These are phyloP conservation scores for Aegilops umbellulata DNA, from an alignment of 176 grass and related monocot genomes.

Conservation along the genomic window DNA sequence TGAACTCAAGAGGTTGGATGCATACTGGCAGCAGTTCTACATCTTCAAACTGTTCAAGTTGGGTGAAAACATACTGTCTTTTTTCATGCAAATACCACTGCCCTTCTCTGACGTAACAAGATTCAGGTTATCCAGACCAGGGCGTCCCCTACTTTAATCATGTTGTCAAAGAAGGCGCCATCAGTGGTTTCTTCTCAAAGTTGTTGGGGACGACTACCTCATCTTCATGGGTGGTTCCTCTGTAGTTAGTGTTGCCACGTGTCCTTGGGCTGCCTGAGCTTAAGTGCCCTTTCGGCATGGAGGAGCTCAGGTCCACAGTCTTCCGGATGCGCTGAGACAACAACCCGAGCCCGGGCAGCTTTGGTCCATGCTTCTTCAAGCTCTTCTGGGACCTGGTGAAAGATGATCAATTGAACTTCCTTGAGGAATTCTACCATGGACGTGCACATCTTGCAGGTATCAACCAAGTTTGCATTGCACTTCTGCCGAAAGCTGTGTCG, in stretches of 20 bases:
- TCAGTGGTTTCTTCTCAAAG: neutral
- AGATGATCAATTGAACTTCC: neutral
- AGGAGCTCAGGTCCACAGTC: neutral
- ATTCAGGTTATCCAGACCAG: neutral
- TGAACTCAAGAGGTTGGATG: neutral
- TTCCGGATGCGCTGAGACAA: neutral
- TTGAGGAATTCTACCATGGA: neutral
- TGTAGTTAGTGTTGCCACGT: neutral
- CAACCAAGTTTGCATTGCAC: neutral
- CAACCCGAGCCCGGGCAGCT: neutral
- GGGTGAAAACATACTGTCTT: neutral
- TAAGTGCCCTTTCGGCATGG: neutral
- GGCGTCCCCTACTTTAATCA: neutral
- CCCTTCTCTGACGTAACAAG: neutral
- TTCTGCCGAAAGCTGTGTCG: neutral
- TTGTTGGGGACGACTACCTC: neutral
- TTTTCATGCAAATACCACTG: neutral
- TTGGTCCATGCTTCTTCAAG: neutral
- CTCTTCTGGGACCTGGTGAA: neutral
- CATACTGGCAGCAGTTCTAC: neutral
- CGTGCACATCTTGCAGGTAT: neutral
- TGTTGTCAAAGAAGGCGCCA: neutral
- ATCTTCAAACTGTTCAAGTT: neutral
- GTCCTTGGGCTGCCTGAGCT: neutral
- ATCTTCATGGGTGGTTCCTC: too few relatives aligned